phyloP scores from a whole-genome alignment of 1,284 basidiomycete genomes.

The Moesziomyces parantarcticus region DNA sequence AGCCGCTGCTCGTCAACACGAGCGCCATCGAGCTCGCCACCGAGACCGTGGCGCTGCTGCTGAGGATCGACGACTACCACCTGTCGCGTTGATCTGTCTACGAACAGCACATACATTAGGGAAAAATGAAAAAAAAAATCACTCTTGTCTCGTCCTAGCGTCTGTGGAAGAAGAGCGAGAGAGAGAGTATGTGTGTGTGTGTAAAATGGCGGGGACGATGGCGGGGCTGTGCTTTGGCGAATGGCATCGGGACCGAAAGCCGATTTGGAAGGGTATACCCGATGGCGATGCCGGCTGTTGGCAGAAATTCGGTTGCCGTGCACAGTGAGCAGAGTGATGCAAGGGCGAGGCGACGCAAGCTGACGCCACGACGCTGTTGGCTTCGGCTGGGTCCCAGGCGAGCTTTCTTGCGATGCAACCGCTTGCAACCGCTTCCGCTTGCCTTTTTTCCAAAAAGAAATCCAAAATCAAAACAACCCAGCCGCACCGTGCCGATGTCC shows the following conservation, averaged over 20 bases:
- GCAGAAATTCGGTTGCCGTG: not conserved
- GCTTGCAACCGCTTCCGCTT: no score
- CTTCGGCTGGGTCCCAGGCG: not conserved
- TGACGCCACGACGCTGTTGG: not conserved
- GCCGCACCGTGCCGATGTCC: not conserved
- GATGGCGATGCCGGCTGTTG: not conserved
- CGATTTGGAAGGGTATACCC: no score
- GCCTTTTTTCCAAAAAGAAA: not conserved
- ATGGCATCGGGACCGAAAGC: no score
- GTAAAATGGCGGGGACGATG: no score
- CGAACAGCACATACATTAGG: no score
- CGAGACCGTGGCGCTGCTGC: conserved; percentile 93
- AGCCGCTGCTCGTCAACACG: conserved; percentile 93
- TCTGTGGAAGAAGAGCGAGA: not conserved
- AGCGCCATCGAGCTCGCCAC: conserved; percentile 94
- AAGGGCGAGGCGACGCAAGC: not conserved
- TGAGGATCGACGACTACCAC: conserved; percentile 94
- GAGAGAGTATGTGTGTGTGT: no score
- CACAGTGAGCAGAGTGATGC: not conserved
- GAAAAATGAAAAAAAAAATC: not conserved
- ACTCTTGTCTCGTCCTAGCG: not conserved
- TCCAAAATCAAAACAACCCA: not conserved
- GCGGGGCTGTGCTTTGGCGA: no score
- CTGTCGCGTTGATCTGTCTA: conserved; percentile 53
- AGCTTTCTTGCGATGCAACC: not conserved